Evolutionary conservation across 164 flowering plant genomes (phyloP), one percentile per base, ranked within the genome.

Genomic region (Magnolia officinalis): DNA sequence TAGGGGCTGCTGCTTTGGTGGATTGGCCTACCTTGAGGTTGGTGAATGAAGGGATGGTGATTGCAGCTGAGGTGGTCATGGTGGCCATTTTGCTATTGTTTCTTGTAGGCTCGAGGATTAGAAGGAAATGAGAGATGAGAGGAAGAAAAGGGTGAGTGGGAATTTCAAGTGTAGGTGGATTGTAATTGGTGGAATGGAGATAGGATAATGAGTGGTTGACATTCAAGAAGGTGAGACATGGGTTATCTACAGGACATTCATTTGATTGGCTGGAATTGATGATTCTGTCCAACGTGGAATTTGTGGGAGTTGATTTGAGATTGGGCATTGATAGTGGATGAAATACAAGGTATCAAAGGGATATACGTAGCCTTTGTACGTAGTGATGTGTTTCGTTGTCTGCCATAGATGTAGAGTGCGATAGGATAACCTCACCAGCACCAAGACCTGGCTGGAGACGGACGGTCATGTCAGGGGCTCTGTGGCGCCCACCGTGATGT

Each of bases 31-130:
- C 80, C 79, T 87, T 90, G 52, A 91, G 90, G 85, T 95, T 91
- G 31, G 92, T 85, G 88, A 90, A 91, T 8, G 95, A 86, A 52
- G 92, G 91, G 80, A 91, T 76, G 52, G 91, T 71, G 67, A 88
- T 90, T n/a, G 94, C 85, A n/a, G 97, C 86, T 21, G 91, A 86
- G 83, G 89, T 52, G 76, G 71, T 84, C 75, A 88, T 82, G 61
- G 85, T 75, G 77, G 95, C 97, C 95, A 89, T 90, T 69, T 63
- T 14, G 58, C 14, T 52, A 13, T 52, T 52, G 58, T 8, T 8
- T 1, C 59, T 9, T 26, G 26, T 21, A 3, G 66, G 8, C 67
- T 58, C 29, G 11, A 8, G 8, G 59, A 20, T 59, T 65, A 37
- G 61, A 4, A 20, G 14, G 70, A 63, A 37, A 52, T 26, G 63